Conservation (phyloP, 345 rosid genomes). For the Boechera divaricarpa region DNA sequence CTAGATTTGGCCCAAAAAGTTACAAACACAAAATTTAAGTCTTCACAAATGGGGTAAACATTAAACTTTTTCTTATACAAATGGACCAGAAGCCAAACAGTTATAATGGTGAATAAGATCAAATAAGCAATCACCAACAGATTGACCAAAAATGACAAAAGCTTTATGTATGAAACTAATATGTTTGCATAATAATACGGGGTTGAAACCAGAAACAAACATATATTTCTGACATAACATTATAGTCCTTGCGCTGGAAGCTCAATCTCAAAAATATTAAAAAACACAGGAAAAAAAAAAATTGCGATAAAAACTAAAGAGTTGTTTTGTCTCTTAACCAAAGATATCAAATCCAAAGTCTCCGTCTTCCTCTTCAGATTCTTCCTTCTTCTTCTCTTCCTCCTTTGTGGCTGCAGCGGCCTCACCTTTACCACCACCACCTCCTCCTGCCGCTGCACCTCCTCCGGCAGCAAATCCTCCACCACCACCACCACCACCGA, state of each 20-base stretch:
- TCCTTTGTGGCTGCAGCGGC: slow-evolving; percentile 55
- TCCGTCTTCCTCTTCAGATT: slow-evolving; percentile 65
- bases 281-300: not conserved
- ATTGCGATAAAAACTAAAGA: slow-evolving; percentile 14
- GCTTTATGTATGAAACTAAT: not conserved
- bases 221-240: slow-evolving; percentile 34
- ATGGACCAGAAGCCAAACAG: not conserved
- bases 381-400: slow-evolving; percentile 69
- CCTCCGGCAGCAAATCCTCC: slow-evolving; percentile 61
- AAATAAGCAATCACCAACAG: not conserved
- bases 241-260: not conserved
- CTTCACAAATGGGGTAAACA: not conserved
- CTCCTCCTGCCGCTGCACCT: slow-evolving; percentile 56
- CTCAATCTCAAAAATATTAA: not conserved
- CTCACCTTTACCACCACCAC: slow-evolving; percentile 51
- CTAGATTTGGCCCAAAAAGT: not conserved
- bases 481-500: slow-evolving; percentile 53
- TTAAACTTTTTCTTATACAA: not conserved
- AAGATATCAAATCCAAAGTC: slow-evolving; percentile 79
- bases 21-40: not conserved
- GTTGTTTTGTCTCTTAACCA: slow-evolving; percentile 47
- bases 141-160: not conserved
- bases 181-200: not conserved
- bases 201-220: slow-evolving; percentile 24
- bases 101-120: not conserved